Percentiles rank a stretch among this genome's conserved stretches.
Evolutionary conservation across 2,329 filamentous ascomycete species (phyloP).

Genomic region (Penicillium sp.): DNA sequence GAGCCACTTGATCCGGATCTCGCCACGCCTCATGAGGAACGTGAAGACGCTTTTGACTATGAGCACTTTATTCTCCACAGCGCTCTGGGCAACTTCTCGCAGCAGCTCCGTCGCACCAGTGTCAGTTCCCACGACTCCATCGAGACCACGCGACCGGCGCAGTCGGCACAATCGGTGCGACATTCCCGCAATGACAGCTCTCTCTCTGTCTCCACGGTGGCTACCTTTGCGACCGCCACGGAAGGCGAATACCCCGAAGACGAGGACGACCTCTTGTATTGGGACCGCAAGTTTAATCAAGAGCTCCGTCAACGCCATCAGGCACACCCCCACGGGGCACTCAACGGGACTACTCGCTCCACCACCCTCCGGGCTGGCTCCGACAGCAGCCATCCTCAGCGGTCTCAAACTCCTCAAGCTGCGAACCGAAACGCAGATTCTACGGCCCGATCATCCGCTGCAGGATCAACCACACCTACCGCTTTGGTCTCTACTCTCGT

Average conservation of each 20-base stretch:
- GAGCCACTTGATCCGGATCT: conserved; percentile 39
- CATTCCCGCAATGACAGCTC: conserved; percentile 50
- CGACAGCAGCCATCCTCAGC: conserved; percentile 3
- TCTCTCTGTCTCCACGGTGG: conserved; percentile 56
- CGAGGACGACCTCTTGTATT: conserved; percentile 38
- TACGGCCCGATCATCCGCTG: conserved; percentile 23
- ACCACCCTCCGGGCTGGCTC: conserved; percentile 21
- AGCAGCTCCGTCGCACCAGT: conserved; percentile 28
- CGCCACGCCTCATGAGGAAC: conserved; percentile 76
- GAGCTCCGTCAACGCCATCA: conserved; percentile 25
- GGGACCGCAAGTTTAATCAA: conserved; percentile 34
- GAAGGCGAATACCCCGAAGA: conserved; percentile 42
- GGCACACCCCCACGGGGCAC: conserved; percentile 13
- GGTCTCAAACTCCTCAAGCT: conserved; percentile 7
- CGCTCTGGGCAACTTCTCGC: conserved; percentile 63
- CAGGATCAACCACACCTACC: conserved; percentile 28
- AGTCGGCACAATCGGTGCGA: conserved; percentile 18
- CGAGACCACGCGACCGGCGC: conserved; percentile 43
- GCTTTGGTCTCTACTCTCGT: conserved; percentile 31
- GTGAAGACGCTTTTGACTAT: conserved; percentile 92
- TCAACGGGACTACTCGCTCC: conserved; percentile 13
- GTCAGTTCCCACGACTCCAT: conserved; percentile 43
- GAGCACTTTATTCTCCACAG: conserved; percentile 93
- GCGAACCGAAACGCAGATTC: conserved; percentile 20
- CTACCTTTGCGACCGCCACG: conserved; percentile 58